Conservation (phyloP, 176 grass and related monocot species). For the Aegilops longissima region DNA sequence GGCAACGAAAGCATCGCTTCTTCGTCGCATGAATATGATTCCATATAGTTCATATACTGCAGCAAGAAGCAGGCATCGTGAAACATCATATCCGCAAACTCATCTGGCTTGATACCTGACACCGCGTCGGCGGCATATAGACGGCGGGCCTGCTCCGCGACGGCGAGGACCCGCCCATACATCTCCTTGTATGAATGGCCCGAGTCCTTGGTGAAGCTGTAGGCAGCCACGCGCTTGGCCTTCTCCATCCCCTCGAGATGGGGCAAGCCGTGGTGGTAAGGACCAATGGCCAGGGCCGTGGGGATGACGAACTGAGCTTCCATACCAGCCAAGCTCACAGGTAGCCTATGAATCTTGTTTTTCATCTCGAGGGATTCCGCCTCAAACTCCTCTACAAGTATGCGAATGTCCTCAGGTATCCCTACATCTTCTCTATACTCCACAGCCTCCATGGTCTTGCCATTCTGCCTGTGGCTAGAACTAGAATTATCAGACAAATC, state of each 20-base stretch:
- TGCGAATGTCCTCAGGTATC: too few relatives aligned
- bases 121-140: background rate
- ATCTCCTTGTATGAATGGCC: background rate
- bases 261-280: background rate
- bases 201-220: background rate
- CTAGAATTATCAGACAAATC: too few relatives aligned
- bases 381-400: too few relatives aligned
- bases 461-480: too few relatives aligned
- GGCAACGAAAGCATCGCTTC: too few relatives aligned
- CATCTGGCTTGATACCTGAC: background rate
- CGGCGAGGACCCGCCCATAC: background rate
- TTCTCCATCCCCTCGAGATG: constrained; percentile 6
- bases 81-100: constrained; percentile 8
- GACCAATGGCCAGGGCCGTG: background rate
- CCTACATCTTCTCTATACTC: too few relatives aligned
- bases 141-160: background rate
- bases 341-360: background rate
- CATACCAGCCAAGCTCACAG: background rate
- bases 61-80: constrained; percentile 24
- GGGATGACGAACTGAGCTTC: background rate
- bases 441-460: too few relatives aligned
- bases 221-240: background rate
- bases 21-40: too few relatives aligned
- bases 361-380: background rate
- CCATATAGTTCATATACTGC: too few relatives aligned